A percentile compares a stretch with the other conserved stretches of the same genome.
phyloP scores from a whole-genome alignment of 2,329 filamentous ascomycete genomes.

The Plectosphaerella cucumerina region DNA sequence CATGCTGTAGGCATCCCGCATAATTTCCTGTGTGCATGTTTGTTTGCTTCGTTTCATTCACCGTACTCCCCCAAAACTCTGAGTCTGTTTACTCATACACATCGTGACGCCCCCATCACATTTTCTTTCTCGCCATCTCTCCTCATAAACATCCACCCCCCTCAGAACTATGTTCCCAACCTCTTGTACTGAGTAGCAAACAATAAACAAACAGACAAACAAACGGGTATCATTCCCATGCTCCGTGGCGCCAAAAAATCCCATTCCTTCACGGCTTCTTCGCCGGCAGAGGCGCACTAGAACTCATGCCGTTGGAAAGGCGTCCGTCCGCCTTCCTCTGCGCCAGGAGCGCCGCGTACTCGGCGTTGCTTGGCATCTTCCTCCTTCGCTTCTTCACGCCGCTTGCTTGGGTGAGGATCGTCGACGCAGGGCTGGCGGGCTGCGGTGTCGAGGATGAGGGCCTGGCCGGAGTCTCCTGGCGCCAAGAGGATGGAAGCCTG shows the following conservation, averaged over 20 bases:
- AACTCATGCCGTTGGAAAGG: slow-evolving; percentile 2
- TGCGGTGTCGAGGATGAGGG: neutral
- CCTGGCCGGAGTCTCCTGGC: neutral
- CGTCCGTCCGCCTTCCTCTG: slow-evolving; percentile 6
- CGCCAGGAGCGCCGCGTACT: slow-evolving; percentile 3
- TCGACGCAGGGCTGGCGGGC: neutral
- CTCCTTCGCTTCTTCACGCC: slow-evolving; percentile 10
- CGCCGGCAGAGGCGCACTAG: neutral
- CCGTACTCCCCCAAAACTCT: too few species aligned
- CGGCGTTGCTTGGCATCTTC: neutral
- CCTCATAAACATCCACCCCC: too few species aligned
- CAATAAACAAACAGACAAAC: neutral
- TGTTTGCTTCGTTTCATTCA: too few species aligned
- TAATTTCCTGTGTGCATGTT: too few species aligned
- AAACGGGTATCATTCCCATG: too few species aligned
- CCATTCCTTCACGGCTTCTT: neutral
- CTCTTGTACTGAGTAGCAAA: too few species aligned
- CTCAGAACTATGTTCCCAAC: too few species aligned
- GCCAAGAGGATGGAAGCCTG: neutral
- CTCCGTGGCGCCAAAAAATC: too few species aligned
- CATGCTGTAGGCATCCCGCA: too few species aligned
- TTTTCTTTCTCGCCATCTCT: too few species aligned
- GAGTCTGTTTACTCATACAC: too few species aligned
- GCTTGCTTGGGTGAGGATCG: slow-evolving; percentile 3
- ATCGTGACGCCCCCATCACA: too few species aligned